Conservation (phyloP, 257 asterid genomes). For the Nicotiana otophora region DNA sequence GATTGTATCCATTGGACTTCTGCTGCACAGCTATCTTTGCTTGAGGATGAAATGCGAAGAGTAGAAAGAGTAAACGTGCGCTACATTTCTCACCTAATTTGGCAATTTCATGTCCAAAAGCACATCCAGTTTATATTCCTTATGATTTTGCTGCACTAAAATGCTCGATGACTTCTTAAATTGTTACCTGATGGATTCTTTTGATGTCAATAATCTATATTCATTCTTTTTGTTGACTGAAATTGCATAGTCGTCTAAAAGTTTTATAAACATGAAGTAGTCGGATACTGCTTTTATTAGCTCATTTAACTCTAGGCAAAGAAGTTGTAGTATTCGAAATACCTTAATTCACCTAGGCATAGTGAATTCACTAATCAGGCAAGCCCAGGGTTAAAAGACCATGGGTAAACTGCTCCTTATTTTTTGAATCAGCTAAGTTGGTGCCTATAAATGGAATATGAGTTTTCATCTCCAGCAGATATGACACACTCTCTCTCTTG, state of each 20-base stretch:
- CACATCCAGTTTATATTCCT: background rate
- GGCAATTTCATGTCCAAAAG: background rate
- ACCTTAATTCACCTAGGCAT: background rate
- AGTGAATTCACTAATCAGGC: background rate
- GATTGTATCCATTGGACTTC: slow-evolving; percentile 97
- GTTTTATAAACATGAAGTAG: background rate
- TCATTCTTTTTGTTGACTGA: background rate
- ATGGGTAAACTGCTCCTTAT: background rate
- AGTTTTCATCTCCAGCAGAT: background rate
- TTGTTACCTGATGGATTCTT: background rate
- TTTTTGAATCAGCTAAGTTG: background rate
- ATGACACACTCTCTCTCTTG: background rate
- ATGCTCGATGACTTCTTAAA: background rate
- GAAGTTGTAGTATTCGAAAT: background rate
- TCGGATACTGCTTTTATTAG: background rate
- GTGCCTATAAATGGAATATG: background rate
- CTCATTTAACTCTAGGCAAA: background rate
- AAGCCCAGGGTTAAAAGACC: background rate
- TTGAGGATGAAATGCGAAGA: slow-evolving; percentile 98
- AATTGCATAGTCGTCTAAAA: background rate
- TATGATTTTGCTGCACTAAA: background rate
- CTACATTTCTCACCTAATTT: background rate
- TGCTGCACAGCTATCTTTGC: slow-evolving; percentile 89
- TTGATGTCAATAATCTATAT: background rate
- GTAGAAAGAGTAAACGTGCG: slow-evolving; percentile 96